These are phyloP conservation scores for Populus deltoides DNA, from an alignment of 345 rosid species.

Conservation along the genomic window DNA sequence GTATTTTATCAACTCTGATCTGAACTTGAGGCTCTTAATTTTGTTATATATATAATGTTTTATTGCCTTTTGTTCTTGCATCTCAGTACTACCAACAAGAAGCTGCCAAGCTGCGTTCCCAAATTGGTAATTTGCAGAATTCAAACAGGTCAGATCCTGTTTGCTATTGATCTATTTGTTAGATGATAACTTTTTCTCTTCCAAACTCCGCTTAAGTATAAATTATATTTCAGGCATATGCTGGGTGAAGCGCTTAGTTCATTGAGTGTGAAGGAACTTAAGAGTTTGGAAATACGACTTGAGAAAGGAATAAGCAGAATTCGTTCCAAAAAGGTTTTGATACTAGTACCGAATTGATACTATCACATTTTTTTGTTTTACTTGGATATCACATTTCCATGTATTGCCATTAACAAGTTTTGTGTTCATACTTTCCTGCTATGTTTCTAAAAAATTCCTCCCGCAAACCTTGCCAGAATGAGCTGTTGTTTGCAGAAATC, in stretches of 20 bases:
- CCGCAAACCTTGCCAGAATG: constrained; percentile 50
- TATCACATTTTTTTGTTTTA: not conserved
- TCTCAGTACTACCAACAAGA: constrained; percentile 86
- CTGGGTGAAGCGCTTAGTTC: constrained; percentile 67
- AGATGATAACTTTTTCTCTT: not conserved
- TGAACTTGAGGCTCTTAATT: not conserved
- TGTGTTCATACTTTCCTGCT: not conserved
- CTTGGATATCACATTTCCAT: not conserved
- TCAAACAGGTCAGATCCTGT: constrained; percentile 51
- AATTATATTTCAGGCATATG: constrained; percentile 54
- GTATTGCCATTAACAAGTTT: constrained; percentile 8
- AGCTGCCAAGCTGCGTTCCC: constrained; percentile 62
- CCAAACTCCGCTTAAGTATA: not conserved
- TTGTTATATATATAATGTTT: not conserved
- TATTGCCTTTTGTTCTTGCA: not conserved
- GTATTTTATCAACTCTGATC: not conserved
- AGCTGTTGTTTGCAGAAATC: constrained; percentile 78
- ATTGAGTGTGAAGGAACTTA: constrained; percentile 57
- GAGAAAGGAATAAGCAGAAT: constrained; percentile 81
- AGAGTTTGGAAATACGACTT: constrained; percentile 56
- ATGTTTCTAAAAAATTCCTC: not conserved
- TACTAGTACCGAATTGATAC: not conserved
- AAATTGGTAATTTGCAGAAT: constrained; percentile 65
- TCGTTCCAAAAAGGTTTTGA: constrained; percentile 82
- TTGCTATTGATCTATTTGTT: not conserved